Base-by-base conservation (phyloP, 2,329 filamentous ascomycete genomes). In the Colletotrichum tropicicola region DNA sequence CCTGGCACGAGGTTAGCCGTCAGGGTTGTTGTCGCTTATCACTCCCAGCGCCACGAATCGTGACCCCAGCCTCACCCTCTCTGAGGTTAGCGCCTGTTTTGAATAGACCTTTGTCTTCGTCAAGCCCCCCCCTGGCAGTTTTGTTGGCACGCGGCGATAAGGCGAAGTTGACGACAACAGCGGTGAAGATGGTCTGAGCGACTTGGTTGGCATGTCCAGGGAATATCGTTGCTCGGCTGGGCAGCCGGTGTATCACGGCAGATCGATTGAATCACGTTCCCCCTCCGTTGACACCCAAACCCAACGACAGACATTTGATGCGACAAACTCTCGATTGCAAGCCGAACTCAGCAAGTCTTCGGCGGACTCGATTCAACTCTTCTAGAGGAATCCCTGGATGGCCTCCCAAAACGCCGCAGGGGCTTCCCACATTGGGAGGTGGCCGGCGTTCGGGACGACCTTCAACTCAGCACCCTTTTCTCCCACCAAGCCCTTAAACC, bases 341-440 rank as follows among this genome's bases (percentile, higher is more conserved):
- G n/a, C 28, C 12, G 25, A 13, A 25, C 9, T 9, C 17, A 13
- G 19, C 56, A 28, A 15, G 15, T 15, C 25, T n/a, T 35, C 30
- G 43, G 8, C n/a, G 15, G 37, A 19, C 23, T 9, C 8, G n/a
- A n/a, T n/a, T 3, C 6, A 5, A 25, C 10, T 47, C n/a, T 28
- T 47, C 48, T 69, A 85, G 63, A 92, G 69, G 68, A 92, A 92
- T 8, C 75, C 80, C 43, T 82, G 79, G 3, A 95, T 81, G 47
- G 87, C 87, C 27, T 85, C 79, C 73, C 90, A 90, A 74, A 94
- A 94, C 4, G 84, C 88, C 60, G 82, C 78, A 0, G 92, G 89
- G 69, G 88, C 86, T 78, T 97, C 93, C 49, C 89, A 89, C 92
- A 97, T 97, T 0, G 93, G 93, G 72, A 97, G 77, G 80, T 97